phyloP scores from a whole-genome alignment of 2,329 filamentous ascomycete genomes.

The Alternaria sp. region DNA sequence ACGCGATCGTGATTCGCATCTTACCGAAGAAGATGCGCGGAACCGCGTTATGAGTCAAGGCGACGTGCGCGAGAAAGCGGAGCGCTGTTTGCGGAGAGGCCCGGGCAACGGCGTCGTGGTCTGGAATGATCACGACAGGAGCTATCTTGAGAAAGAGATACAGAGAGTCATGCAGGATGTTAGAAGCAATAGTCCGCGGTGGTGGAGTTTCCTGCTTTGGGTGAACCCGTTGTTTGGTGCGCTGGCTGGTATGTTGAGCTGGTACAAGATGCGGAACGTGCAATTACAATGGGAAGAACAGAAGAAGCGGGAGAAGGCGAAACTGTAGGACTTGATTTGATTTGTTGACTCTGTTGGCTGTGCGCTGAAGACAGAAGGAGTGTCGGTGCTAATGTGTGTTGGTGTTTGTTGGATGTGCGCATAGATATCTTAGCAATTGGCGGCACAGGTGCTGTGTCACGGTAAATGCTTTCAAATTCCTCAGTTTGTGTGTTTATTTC shows the following conservation, averaged over 20 bases:
- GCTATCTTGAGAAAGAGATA: constrained; percentile 74
- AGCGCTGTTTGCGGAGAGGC: constrained; percentile 73
- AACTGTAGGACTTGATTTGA: constrained; percentile 54
- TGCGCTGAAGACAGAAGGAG: constrained; percentile 4
- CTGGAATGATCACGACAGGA: constrained; percentile 85
- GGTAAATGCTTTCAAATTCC: constrained; percentile 8
- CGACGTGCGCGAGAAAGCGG: constrained; percentile 84
- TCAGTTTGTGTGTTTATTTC: neutral
- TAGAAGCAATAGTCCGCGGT: constrained; percentile 70
- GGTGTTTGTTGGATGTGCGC: constrained; percentile 18
- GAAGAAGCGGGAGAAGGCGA: constrained; percentile 66
- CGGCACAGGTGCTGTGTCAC: constrained; percentile 18
- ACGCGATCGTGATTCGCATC: constrained; percentile 76
- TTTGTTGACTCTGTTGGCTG: neutral
- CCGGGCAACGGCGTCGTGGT: constrained; percentile 76
- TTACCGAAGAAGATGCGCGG: constrained; percentile 85
- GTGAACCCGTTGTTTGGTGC: constrained; percentile 79
- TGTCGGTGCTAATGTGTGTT: constrained; percentile 8
- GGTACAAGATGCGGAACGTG: constrained; percentile 75
- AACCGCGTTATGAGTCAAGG: constrained; percentile 88
- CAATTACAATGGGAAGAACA: constrained; percentile 75
- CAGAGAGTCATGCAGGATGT: constrained; percentile 71
- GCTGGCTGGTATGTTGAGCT: constrained; percentile 73
- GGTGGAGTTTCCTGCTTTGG: constrained; percentile 81
- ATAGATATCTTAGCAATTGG: constrained; percentile 25